phyloP scores from a whole-genome alignment of 2,329 filamentous ascomycete species.

The Claviceps capensis region DNA sequence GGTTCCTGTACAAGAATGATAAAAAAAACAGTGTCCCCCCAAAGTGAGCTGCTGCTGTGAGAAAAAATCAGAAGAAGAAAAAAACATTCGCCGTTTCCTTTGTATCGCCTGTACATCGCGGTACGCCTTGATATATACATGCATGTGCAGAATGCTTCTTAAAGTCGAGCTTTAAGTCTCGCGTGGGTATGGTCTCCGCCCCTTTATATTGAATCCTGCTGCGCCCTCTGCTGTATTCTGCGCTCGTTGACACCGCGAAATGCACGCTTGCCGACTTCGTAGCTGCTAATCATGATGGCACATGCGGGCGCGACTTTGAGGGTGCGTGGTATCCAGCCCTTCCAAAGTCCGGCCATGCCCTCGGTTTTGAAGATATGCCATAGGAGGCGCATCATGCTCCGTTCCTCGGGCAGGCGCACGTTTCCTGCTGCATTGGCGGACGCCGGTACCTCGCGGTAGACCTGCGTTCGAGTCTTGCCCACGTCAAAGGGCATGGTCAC shows the following conservation, averaged over 20 bases:
- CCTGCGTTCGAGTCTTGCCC: slow-evolving; percentile 88
- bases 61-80: background rate
- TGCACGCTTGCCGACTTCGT: slow-evolving; percentile 87
- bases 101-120: background rate
- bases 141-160: background rate
- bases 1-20: too few relatives aligned
- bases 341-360: slow-evolving; percentile 70
- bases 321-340: slow-evolving; percentile 80
- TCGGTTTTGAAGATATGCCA: slow-evolving; percentile 83
- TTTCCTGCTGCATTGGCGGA: slow-evolving; percentile 18
- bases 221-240: slow-evolving; percentile 5
- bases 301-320: slow-evolving; percentile 92
- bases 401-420: slow-evolving; percentile 50
- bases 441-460: slow-evolving; percentile 45
- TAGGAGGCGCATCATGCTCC: slow-evolving; percentile 70
- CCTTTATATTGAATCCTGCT: background rate
- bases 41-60: background rate
- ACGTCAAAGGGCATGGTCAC: slow-evolving; percentile 94
- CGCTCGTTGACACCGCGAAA: slow-evolving; percentile 61
- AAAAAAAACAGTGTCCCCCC: background rate
- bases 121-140: background rate
- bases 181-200: background rate
- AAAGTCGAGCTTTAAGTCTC: too few relatives aligned
- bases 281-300: slow-evolving; percentile 98
- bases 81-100: background rate